These are phyloP conservation scores for Sisymbrium altissimum DNA, from an alignment of 345 rosid species.

Conservation along the genomic window DNA sequence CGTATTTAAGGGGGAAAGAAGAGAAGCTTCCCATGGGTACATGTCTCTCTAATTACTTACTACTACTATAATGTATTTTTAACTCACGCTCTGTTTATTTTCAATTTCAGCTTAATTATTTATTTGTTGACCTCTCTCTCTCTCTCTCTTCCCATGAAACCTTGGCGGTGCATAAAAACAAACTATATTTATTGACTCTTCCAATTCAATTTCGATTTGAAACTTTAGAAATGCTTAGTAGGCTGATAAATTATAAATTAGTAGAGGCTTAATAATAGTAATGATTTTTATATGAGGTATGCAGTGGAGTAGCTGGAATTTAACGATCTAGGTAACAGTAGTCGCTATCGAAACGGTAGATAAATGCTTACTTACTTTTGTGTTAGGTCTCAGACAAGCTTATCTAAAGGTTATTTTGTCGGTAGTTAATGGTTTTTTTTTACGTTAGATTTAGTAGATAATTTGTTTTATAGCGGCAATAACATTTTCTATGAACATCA, in stretches of 20 bases:
- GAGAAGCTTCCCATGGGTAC: conserved; percentile 30
- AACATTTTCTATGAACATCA: neutral
- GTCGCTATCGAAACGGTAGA: conserved; percentile 10
- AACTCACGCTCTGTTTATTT: neutral
- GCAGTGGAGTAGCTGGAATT: no score
- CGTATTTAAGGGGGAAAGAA: conserved; percentile 27
- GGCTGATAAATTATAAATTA: neutral
- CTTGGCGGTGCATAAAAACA: conserved; percentile 29
- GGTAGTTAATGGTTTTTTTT: conserved; percentile 5
- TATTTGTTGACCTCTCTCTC: neutral
- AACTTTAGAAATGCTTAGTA: neutral
- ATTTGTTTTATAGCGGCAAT: neutral
- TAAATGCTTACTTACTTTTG: neutral
- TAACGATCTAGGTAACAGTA: neutral
- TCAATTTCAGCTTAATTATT: neutral
- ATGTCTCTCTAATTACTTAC: conserved; percentile 20
- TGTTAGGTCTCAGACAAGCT: no score
- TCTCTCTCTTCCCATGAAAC: neutral
- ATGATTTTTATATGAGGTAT: no score
- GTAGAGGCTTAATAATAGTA: neutral
- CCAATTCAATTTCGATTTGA: neutral
- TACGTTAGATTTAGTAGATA: neutral
- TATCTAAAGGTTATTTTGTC: conserved; percentile 1
- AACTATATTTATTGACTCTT: neutral
- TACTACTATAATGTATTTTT: conserved; percentile 4